Base-by-base conservation (phyloP, 495 filamentous ascomycete species). In the Penicillium antarcticum region DNA sequence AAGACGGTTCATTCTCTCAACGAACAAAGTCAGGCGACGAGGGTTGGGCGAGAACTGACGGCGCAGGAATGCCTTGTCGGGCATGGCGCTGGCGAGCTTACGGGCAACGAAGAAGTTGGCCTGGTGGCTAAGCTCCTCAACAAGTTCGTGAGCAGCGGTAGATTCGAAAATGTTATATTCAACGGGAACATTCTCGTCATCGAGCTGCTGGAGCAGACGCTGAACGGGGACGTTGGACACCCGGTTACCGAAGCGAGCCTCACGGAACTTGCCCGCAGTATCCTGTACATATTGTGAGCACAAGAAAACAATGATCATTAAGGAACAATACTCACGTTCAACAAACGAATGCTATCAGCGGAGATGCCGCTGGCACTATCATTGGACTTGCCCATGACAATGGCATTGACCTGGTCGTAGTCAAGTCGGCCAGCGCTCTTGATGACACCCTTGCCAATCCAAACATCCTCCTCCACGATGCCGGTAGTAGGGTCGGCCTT, bases 171-270 rank as follows among this genome's bases (percentile, higher is more conserved):
- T 89, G 73, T 97, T 98, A 61, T 89, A 82, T 71, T 94, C 91
- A 19, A 97, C 89, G 0, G 92, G 94, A 32, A 97, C 89, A 65
- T 97, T 97, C 76, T 98, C 94, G 57, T 98, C 94, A 60, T 98
- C 95, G n/a, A 97, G 82, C 67, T 94, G 88, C 64, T 96, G 87
- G 34, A 97, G 73, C 31, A 98, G 80, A 37, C 94, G 87, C 42
- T 97, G 81, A 40, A 92, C 83, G 16, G 92, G 87, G 52, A 95
- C 87, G 8, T 87, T 80, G 29, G 86, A 80, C 19, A 83, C 81
- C 18, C 86, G 86, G 45, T 90, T 86, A 41, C 88, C 88, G 54
- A 94, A 87, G 38, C 94, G 83, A 6, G 84, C 79, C 66, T 96
- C 88, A 33, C 90, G 87, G 79, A 96, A 94, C 65, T 92, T 95